These are phyloP conservation scores for Russula olivacea DNA, from an alignment of 768 basidiomycete genomes.

Conservation along the genomic window DNA sequence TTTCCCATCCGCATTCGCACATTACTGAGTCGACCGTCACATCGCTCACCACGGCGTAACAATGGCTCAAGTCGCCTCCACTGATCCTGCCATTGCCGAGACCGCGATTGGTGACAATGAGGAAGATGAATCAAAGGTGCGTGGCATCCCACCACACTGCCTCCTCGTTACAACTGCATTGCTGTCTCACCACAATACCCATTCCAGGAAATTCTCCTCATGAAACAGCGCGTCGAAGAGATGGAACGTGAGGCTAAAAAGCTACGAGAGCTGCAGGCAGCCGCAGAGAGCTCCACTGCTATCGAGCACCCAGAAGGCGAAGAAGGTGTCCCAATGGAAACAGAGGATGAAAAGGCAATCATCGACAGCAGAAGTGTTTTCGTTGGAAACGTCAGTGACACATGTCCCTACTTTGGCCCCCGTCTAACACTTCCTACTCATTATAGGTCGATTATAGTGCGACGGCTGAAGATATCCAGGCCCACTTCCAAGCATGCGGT, in stretches of 20 bases:
- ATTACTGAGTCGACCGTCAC: not conserved
- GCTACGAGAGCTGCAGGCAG: constrained; percentile 78
- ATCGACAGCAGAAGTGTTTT: constrained; percentile 88
- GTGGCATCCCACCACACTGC: constrained; percentile 15
- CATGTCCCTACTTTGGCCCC: not conserved
- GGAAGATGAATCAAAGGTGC: constrained; percentile 35
- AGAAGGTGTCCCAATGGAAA: constrained; percentile 53
- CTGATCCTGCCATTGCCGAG: constrained; percentile 28
- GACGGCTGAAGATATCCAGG: constrained; percentile 97
- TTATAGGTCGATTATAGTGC: constrained; percentile 91
- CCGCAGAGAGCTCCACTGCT: constrained; percentile 53
- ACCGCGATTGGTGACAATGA: constrained; percentile 31
- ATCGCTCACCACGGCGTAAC: constrained; percentile 14
- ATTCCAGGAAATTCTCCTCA: constrained; percentile 72
- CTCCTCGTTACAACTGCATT: not conserved
- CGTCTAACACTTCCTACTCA: not conserved
- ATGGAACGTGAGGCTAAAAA: constrained; percentile 91
- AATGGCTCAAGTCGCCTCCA: constrained; percentile 32
- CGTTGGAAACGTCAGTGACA: constrained; percentile 84
- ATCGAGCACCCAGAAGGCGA: constrained; percentile 43
- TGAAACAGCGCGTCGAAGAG: constrained; percentile 89
- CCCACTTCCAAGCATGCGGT: constrained; percentile 94
- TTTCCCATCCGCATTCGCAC: not conserved
- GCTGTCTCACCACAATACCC: not conserved
- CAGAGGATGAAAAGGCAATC: constrained; percentile 76